Evolutionary conservation across 495 filamentous ascomycete species (phyloP).

Genomic region (Rhypophila decipiens): DNA sequence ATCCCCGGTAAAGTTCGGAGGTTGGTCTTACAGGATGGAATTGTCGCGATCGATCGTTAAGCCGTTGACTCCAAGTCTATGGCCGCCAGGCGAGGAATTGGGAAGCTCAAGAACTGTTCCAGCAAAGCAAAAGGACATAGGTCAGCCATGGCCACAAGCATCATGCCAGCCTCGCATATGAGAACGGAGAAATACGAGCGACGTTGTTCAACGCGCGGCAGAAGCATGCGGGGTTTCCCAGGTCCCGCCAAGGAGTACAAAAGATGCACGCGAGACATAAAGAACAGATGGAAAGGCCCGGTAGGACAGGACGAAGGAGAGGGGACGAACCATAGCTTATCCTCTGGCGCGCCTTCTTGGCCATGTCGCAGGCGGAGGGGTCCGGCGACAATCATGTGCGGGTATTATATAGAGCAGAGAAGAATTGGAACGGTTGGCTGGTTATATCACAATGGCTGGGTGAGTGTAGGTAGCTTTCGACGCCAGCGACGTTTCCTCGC

Average conservation of each 20-base stretch:
- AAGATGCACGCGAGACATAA: not conserved
- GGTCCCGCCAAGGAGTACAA: not conserved
- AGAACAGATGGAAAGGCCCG: not conserved
- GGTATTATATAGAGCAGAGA: not conserved
- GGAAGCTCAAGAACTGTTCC: conserved; percentile 82
- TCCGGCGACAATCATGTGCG: conserved; percentile 29
- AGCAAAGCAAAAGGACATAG: not conserved
- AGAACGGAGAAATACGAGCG: no score
- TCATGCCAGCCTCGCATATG: no score
- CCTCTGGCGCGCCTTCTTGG: conserved; percentile 57
- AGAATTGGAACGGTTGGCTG: no score
- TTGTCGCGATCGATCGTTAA: conserved; percentile 78
- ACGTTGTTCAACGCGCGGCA: no score
- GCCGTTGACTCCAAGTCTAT: conserved; percentile 90
- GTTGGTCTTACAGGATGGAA: conserved; percentile 71
- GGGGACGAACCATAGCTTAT: conserved; percentile 57
- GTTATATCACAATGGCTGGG: no score
- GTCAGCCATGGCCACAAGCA: no score
- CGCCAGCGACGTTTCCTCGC: no score
- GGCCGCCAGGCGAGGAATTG: conserved; percentile 76
- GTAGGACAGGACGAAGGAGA: conserved; percentile 4
- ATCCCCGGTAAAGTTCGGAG: not conserved
- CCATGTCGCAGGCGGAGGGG: conserved; percentile 35
- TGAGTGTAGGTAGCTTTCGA: no score
- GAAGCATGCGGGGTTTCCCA: conserved; percentile 12